Percentiles rank a stretch among this genome's conserved stretches.
phyloP scores from a whole-genome alignment of 2,329 filamentous ascomycete species.

The Exserohilum turcica region DNA sequence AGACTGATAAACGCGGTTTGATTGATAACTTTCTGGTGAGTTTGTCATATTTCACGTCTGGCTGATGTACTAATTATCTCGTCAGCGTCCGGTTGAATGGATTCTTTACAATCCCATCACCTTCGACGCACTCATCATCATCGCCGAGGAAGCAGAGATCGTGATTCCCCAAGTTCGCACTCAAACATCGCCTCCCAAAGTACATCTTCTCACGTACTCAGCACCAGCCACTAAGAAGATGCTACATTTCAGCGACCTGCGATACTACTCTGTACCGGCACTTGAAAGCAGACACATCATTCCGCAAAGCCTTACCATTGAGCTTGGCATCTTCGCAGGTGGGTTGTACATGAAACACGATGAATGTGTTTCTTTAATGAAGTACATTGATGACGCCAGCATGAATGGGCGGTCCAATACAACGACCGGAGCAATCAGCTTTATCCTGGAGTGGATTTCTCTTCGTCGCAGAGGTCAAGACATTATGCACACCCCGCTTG shows the following conservation, averaged over 20 bases:
- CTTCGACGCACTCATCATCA: conserved; percentile 60
- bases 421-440: conserved; percentile 9
- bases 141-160: conserved; percentile 64
- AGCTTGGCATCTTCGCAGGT: conserved; percentile 64
- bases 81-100: conserved; percentile 57
- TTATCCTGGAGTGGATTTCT: conserved; percentile 59
- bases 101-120: conserved; percentile 58
- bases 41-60: background rate
- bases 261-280: conserved; percentile 57
- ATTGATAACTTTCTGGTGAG: conserved; percentile 47
- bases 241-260: conserved; percentile 59
- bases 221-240: conserved; percentile 64
- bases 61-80: background rate
- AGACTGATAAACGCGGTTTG: conserved; percentile 26
- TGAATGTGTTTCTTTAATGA: conserved; percentile 41
- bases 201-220: conserved; percentile 60
- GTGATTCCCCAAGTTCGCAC: conserved; percentile 53
- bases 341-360: conserved; percentile 61
- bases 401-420: conserved; percentile 1
- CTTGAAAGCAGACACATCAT: conserved; percentile 47
- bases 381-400: conserved; percentile 11
- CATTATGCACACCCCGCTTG: conserved; percentile 62
- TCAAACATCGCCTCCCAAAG: background rate
- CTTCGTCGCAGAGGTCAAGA: conserved; percentile 60
- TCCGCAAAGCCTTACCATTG: conserved; percentile 58